phyloP scores from a whole-genome alignment of 225 moss, liverwort and hornwort genomes.

The Climacium dendroides region DNA sequence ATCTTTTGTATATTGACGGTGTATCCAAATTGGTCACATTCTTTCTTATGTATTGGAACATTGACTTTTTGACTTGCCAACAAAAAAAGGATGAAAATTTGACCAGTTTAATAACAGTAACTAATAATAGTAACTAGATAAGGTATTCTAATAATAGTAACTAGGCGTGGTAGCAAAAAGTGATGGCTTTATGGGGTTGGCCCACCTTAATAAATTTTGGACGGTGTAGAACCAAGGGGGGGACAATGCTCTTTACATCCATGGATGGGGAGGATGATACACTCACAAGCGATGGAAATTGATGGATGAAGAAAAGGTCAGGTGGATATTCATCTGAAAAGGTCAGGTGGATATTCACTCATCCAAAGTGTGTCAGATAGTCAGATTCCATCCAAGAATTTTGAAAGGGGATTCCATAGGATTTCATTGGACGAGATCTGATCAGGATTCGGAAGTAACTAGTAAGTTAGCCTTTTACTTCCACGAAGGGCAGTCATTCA shows the following conservation, averaged over 20 bases:
- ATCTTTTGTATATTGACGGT: not conserved
- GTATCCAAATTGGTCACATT: not conserved
- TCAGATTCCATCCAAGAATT: not conserved
- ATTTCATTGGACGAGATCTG: not conserved
- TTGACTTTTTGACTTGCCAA: rapidly evolving
- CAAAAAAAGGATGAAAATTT: not conserved
- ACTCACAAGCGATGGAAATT: too few relatives aligned
- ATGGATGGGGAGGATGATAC: not conserved
- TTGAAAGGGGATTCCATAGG: not conserved
- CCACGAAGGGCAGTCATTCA: not conserved
- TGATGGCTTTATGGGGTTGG: too few relatives aligned
- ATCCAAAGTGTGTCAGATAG: not conserved
- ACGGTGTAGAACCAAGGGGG: not conserved
- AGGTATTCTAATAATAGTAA: not conserved
- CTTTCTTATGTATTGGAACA: not conserved
- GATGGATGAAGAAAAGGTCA: not conserved
- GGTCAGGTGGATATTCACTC: not conserved
- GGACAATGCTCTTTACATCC: not conserved
- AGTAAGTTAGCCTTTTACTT: not conserved
- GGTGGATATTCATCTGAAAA: not conserved
- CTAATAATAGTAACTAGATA: not conserved
- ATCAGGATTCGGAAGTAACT: not conserved
- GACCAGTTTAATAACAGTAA: not conserved
- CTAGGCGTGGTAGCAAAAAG: not conserved
- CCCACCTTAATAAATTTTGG: not conserved